Percentiles rank a stretch among this genome's conserved stretches.
Evolutionary conservation across 768 basidiomycete species (phyloP).

Genomic region (Coprinopsis cinerea): DNA sequence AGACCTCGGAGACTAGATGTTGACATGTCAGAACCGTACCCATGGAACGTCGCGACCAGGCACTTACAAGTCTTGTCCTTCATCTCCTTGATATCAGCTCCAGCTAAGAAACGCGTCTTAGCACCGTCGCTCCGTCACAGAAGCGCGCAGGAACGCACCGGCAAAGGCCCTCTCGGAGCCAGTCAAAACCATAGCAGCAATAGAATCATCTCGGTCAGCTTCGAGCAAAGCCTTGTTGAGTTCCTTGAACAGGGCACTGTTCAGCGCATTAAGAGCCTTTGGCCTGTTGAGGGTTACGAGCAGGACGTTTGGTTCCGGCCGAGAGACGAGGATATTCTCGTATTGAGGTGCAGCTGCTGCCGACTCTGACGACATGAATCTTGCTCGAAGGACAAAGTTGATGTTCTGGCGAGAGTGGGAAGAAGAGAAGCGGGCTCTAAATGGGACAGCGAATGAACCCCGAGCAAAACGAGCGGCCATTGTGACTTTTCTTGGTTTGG

Average conservation of each 20-base stretch:
- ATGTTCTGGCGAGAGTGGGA: slow-evolving; percentile 5
- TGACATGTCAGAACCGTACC: neutral
- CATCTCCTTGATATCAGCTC: slow-evolving; percentile 99
- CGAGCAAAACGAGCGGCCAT: neutral
- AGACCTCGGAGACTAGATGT: slow-evolving; percentile 74
- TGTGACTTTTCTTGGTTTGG: neutral
- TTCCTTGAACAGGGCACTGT: slow-evolving; percentile 71
- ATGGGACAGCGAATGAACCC: slow-evolving; percentile 11
- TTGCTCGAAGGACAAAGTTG: slow-evolving; percentile 14
- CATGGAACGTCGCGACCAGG: neutral
- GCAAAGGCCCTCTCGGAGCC: slow-evolving; percentile 93
- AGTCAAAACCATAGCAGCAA: slow-evolving; percentile 87
- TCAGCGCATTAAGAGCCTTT: slow-evolving; percentile 86
- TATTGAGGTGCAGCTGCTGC: slow-evolving; percentile 37
- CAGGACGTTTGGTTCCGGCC: slow-evolving; percentile 62
- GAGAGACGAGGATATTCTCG: slow-evolving; percentile 62
- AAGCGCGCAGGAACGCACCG: slow-evolving; percentile 44
- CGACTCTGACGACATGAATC: slow-evolving; percentile 46
- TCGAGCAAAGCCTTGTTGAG: slow-evolving; percentile 71
- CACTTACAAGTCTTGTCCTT: slow-evolving; percentile 85
- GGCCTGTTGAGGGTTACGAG: slow-evolving; percentile 87
- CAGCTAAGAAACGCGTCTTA: slow-evolving; percentile 46
- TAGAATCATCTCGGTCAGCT: slow-evolving; percentile 61
- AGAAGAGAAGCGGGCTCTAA: slow-evolving; percentile 6
- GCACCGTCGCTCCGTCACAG: neutral